phyloP scores from a whole-genome alignment of 1,284 basidiomycete species.

The Rhodotorula sp. region DNA sequence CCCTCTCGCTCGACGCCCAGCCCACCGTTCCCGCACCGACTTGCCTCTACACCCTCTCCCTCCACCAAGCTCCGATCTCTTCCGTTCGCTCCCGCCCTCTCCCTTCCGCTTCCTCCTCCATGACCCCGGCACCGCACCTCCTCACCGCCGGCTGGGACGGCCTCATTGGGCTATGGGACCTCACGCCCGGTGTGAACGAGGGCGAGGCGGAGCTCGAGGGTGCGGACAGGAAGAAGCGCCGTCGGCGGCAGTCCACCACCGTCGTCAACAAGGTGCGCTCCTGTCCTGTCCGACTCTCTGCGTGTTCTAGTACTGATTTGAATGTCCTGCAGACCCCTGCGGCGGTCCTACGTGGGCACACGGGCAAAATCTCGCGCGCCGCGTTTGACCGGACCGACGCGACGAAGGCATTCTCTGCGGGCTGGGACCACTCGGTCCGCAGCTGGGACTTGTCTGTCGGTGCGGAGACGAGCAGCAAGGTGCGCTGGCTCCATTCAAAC shows the following conservation, averaged over 20 bases:
- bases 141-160: conserved; percentile 78
- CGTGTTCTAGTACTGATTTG: not conserved
- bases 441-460: conserved; percentile 56
- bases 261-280: conserved; percentile 50
- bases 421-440: conserved; percentile 57
- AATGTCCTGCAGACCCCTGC: conserved; percentile 61
- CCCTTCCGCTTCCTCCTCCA: not conserved
- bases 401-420: conserved; percentile 48
- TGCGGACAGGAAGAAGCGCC: conserved; percentile 55
- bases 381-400: conserved; percentile 55
- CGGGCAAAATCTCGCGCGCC: conserved; percentile 68
- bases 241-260: conserved; percentile 48
- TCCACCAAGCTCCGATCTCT: conserved; percentile 74
- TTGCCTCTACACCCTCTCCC: conserved; percentile 57
- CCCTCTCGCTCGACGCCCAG: conserved; percentile 52
- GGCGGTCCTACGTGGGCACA: conserved; percentile 71
- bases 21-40: conserved; percentile 56
- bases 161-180: conserved; percentile 68
- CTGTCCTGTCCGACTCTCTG: conserved; percentile 17
- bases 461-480: conserved; percentile 51
- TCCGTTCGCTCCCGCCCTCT: conserved; percentile 57
- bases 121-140: conserved; percentile 55
- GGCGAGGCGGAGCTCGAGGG: conserved; percentile 63
- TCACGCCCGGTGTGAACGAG: conserved; percentile 59
- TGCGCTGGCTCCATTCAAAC: too few species aligned